These are phyloP conservation scores for Backusella psychrophila DNA, from an alignment of 192 early-diverging fungal species.

Conservation along the genomic window DNA sequence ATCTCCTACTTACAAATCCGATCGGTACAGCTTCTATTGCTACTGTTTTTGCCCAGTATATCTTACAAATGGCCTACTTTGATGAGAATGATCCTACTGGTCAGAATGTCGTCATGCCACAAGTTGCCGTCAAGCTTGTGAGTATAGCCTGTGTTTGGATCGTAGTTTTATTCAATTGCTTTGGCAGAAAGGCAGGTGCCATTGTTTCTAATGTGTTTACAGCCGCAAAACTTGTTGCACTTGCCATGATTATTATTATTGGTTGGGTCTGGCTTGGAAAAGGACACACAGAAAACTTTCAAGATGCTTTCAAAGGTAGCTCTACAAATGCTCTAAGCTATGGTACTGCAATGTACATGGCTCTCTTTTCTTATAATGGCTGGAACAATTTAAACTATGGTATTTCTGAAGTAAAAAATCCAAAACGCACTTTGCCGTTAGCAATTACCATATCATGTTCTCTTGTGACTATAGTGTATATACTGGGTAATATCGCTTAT, in stretches of 20 bases:
- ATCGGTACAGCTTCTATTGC: slow-evolving; percentile 50
- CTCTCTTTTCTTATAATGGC: slow-evolving; percentile 56
- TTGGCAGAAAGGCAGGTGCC: slow-evolving; percentile 41
- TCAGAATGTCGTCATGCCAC: slow-evolving; percentile 1
- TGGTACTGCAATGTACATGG: slow-evolving; percentile 68
- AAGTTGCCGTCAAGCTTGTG: slow-evolving; percentile 24
- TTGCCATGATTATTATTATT: slow-evolving; percentile 65
- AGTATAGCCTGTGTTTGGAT: slow-evolving; percentile 32
- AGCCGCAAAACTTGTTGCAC: slow-evolving; percentile 63
- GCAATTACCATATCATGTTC: slow-evolving; percentile 67
- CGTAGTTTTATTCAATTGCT: slow-evolving; percentile 39
- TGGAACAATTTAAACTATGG: slow-evolving; percentile 77
- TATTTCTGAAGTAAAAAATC: slow-evolving; percentile 78
- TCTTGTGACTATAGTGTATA: slow-evolving; percentile 68
- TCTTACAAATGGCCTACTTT: slow-evolving; percentile 52
- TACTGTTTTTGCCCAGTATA: slow-evolving; percentile 71
- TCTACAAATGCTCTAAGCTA: slow-evolving; percentile 58
- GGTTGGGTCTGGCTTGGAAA: slow-evolving; percentile 67
- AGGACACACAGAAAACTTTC: slow-evolving; percentile 45
- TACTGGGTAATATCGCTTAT: slow-evolving; percentile 78
- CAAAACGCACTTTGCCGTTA: slow-evolving; percentile 67
- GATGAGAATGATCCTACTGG: neutral
- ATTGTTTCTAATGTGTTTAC: slow-evolving; percentile 70
- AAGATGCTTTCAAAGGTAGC: slow-evolving; percentile 51
- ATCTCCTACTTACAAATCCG: slow-evolving; percentile 48